Conservation (phyloP, 2,329 filamentous ascomycete species). For the Ophiocordyceps unilateralis region DNA sequence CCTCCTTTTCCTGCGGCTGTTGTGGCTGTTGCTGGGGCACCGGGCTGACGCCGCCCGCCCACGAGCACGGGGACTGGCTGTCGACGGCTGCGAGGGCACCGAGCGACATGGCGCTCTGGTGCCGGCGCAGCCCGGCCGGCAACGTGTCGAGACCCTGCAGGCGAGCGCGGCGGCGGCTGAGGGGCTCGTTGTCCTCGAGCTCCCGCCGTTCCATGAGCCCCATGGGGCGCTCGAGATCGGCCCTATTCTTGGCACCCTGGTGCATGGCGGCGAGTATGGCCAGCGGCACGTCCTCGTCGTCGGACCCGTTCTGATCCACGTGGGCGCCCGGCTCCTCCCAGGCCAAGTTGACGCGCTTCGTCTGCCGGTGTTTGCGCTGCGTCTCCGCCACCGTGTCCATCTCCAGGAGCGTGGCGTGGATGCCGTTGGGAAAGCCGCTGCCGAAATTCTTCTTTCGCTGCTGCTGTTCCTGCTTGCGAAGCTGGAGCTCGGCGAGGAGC, state of each 20-base stretch:
- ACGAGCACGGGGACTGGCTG: not conserved
- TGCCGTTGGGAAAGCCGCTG: slow-evolving; percentile 50
- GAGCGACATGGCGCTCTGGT: slow-evolving; percentile 27
- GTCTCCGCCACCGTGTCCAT: slow-evolving; percentile 81
- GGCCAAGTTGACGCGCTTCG: slow-evolving; percentile 66
- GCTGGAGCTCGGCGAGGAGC: slow-evolving; percentile 75
- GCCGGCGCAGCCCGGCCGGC: slow-evolving; percentile 20
- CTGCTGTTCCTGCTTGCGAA: slow-evolving; percentile 80
- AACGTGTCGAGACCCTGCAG: slow-evolving; percentile 45
- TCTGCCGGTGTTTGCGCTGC: slow-evolving; percentile 56
- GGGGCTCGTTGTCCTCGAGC: slow-evolving; percentile 81
- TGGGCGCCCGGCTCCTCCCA: slow-evolving; percentile 60
- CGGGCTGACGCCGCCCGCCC: not conserved
- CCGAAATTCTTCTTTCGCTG: slow-evolving; percentile 49
- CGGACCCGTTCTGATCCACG: slow-evolving; percentile 25
- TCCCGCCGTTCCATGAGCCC: slow-evolving; percentile 68
- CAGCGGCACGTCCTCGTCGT: slow-evolving; percentile 77
- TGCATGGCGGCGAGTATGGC: slow-evolving; percentile 55
- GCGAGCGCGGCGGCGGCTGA: slow-evolving; percentile 60
- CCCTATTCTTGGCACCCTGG: slow-evolving; percentile 30
- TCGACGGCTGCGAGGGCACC: slow-evolving; percentile 7
- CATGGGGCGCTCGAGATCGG: slow-evolving; percentile 45
- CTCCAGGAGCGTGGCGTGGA: slow-evolving; percentile 79
- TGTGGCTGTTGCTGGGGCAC: not conserved
- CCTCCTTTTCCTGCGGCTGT: slow-evolving; percentile 12